Conservation (phyloP, 208 protist genomes). For the Herpetomonas tarakana region DNA sequence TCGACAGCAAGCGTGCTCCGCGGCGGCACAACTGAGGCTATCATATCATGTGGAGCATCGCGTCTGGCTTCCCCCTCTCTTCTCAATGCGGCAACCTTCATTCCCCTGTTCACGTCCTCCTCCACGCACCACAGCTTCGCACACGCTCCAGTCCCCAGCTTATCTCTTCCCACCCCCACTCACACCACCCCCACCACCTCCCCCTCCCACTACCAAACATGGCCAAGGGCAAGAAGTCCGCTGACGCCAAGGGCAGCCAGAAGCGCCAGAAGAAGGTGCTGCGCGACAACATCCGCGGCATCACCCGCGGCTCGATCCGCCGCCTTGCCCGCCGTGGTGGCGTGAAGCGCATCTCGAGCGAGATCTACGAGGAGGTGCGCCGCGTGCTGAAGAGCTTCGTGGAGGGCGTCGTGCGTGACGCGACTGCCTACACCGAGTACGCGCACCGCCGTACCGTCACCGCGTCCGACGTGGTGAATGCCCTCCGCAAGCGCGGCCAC, state of each 20-base stretch:
- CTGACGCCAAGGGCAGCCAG: constrained; percentile 63
- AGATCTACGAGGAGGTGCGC: constrained; percentile 69
- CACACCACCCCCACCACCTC: no score
- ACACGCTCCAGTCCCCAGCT: no score
- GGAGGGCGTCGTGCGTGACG: constrained; percentile 76
- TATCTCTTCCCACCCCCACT: no score
- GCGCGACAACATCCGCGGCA: constrained; percentile 84
- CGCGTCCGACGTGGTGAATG: constrained; percentile 73
- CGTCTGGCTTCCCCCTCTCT: no score
- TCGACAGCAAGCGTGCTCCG: no score
- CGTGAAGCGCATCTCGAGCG: constrained; percentile 87
- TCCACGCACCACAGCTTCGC: no score
- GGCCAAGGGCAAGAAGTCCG: constrained; percentile 78
- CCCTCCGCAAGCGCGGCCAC: constrained; percentile 72
- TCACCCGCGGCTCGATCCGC: constrained; percentile 85
- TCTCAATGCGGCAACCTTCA: no score
- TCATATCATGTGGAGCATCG: no score
- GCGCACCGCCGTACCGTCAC: constrained; percentile 51
- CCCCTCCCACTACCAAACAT: constrained; percentile 21
- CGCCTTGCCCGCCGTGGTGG: constrained; percentile 90
- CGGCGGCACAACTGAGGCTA: no score
- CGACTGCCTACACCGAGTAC: constrained; percentile 86
- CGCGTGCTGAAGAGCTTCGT: constrained; percentile 83
- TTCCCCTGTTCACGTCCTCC: no score
- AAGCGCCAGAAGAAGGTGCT: constrained; percentile 87